phyloP scores from a whole-genome alignment of 2,329 filamentous ascomycete species.

The Hymenoscyphus fructigenus region DNA sequence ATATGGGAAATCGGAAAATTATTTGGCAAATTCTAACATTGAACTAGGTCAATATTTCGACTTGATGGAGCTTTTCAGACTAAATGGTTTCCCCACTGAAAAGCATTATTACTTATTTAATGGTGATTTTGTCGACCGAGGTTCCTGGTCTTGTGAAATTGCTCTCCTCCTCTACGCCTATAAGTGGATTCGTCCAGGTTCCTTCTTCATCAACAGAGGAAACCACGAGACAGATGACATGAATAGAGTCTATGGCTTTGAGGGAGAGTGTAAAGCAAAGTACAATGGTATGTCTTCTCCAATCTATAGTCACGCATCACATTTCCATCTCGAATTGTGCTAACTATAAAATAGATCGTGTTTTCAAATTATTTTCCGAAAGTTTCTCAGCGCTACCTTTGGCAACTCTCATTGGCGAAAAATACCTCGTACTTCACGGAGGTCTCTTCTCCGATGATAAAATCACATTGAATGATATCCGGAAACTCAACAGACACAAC shows the following conservation, averaged over 20 bases:
- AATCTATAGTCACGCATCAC: neutral
- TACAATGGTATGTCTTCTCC: slow-evolving; percentile 69
- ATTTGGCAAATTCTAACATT: slow-evolving; percentile 14
- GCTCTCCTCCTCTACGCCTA: slow-evolving; percentile 90
- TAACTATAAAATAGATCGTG: slow-evolving; percentile 44
- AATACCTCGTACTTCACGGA: slow-evolving; percentile 90
- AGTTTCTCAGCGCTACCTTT: slow-evolving; percentile 93
- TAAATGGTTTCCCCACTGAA: slow-evolving; percentile 81
- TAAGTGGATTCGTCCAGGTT: slow-evolving; percentile 88
- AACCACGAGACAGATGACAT: slow-evolving; percentile 99
- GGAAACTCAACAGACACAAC: slow-evolving; percentile 85
- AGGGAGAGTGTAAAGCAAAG: slow-evolving; percentile 97
- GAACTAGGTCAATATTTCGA: slow-evolving; percentile 91
- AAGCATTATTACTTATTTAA: slow-evolving; percentile 97
- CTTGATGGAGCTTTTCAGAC: slow-evolving; percentile 89
- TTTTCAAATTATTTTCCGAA: slow-evolving; percentile 97
- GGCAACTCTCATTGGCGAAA: slow-evolving; percentile 86
- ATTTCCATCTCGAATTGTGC: neutral
- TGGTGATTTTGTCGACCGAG: slow-evolving; percentile 96
- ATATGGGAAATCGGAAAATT: neutral
- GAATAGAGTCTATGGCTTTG: slow-evolving; percentile 98
- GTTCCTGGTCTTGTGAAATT: slow-evolving; percentile 98
- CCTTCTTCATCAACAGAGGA: slow-evolving; percentile 93
- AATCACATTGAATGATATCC: slow-evolving; percentile 86
- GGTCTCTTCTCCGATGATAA: slow-evolving; percentile 96